These are phyloP conservation scores for Blastobotrys americana DNA, from an alignment of 805 yeast species.

Conservation along the genomic window DNA sequence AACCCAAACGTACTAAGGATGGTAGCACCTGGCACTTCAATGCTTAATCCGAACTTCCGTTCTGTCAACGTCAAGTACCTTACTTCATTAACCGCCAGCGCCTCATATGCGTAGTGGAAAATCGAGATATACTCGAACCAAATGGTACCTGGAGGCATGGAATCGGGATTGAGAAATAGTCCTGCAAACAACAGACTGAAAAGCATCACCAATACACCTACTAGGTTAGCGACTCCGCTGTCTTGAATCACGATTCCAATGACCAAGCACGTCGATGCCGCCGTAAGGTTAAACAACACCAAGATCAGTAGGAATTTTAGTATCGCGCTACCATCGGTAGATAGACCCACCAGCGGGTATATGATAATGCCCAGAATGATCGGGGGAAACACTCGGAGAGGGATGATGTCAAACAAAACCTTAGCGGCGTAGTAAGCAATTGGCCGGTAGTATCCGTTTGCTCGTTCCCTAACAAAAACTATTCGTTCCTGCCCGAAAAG, in stretches of 20 bases:
- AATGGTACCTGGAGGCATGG: slow-evolving; percentile 47
- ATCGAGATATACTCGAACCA: slow-evolving; percentile 80
- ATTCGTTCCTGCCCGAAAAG: slow-evolving; percentile 83
- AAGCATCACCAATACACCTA: slow-evolving; percentile 74
- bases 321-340: slow-evolving; percentile 68
- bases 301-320: slow-evolving; percentile 60
- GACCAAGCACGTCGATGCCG: slow-evolving; percentile 75
- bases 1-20: slow-evolving; percentile 94
- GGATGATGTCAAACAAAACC: slow-evolving; percentile 84
- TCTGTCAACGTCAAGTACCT: slow-evolving; percentile 77
- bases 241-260: slow-evolving; percentile 85
- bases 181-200: slow-evolving; percentile 92
- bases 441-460: slow-evolving; percentile 90
- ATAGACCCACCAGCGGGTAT: slow-evolving; percentile 86
- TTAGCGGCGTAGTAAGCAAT: slow-evolving; percentile 78
- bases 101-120: slow-evolving; percentile 94
- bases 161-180: slow-evolving; percentile 77
- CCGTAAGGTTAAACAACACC: slow-evolving; percentile 77
- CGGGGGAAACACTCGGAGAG: slow-evolving; percentile 90
- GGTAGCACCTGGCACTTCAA: slow-evolving; percentile 97
- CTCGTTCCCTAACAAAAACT: slow-evolving; percentile 85
- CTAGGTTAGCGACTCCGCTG: slow-evolving; percentile 84
- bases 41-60: slow-evolving; percentile 83
- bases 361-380: slow-evolving; percentile 67
- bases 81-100: slow-evolving; percentile 87